These are phyloP conservation scores for Glebionis coronaria DNA, from an alignment of 129 eudicot species.

Conservation along the genomic window DNA sequence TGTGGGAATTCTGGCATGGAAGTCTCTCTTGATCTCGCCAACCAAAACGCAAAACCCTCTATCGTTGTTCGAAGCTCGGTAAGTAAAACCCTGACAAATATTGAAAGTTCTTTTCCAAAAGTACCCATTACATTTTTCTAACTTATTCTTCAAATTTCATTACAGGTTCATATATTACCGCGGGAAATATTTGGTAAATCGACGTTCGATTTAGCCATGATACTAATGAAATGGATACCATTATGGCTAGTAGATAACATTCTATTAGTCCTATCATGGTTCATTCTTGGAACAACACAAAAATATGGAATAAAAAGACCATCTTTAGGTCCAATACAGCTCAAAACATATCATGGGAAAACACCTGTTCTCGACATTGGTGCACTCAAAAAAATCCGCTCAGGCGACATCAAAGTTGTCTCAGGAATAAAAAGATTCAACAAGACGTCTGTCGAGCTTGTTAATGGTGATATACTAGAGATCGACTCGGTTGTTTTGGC, in stretches of 20 bases:
- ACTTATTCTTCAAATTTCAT: background rate
- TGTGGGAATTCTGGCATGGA: conserved; percentile 99
- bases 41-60: conserved; percentile 69
- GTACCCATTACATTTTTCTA: conserved; percentile 9
- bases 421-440: conserved; percentile 61
- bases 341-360: conserved; percentile 58
- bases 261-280: conserved; percentile 47
- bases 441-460: conserved; percentile 46
- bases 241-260: conserved; percentile 64
- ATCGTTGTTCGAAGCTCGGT: conserved; percentile 90
- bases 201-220: conserved; percentile 54
- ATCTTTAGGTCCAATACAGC: conserved; percentile 55
- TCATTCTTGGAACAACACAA: conserved; percentile 62
- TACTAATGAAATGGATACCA: conserved; percentile 74
- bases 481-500: conserved; percentile 75
- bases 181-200: conserved; percentile 65
- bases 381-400: conserved; percentile 59
- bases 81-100: conserved; percentile 25
- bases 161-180: conserved; percentile 72
- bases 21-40: conserved; percentile 83
- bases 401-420: conserved; percentile 60
- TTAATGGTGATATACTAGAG: conserved; percentile 51
- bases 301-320: conserved; percentile 73
- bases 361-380: conserved; percentile 86
- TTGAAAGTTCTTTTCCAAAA: background rate